Base-by-base conservation (phyloP, 164 flowering plant genomes). In the Santalum album region DNA sequence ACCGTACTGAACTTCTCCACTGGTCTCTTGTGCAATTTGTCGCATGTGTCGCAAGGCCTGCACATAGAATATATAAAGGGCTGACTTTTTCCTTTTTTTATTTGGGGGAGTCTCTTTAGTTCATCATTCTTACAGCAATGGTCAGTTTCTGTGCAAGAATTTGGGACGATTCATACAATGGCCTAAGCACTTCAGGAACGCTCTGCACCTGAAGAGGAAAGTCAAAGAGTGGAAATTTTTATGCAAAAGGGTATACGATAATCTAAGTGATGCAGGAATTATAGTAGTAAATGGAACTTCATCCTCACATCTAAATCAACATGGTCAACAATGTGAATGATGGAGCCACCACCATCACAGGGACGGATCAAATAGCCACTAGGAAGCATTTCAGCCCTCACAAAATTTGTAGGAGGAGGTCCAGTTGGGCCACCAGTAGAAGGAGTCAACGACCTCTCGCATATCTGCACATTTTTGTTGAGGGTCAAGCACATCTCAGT, bases 261-360 rank as follows among this genome's bases (percentile, higher is more conserved):
- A 21, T 7, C 2, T 5, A 4, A n/a, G n/a, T n/a, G n/a, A 16
- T 32, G 12, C 12, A 20, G 19, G 46, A 19, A 53, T n/a, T n/a
- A n/a, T n/a, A 17, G 40, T 15, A 22, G 32, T 18, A 11, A 12
- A 3, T 21, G 16, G 42, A 15, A 25, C 4, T 20, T 45, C 15
- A 15, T 47, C 12, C 79, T 74, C 38, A 88, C 96, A 68, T 85
- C 88, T 45, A 88, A 65, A 55, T 88, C 84, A 51, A 86, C 59
- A 58, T 88, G 96, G 76, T 87, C 88, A 26, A 87, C 96, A 66
- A 87, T 85, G 74, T 85, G 77, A 52, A 87, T 71, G 22, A 85
- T 83, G 22, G 96, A 85, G 23, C 96, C 87, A 12, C 96, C 92
- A 46, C 96, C 96, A 57, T 87, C 96, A 66, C 86, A 85, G 47